A percentile compares a stretch with the other conserved stretches of the same genome.
Evolutionary conservation across 2,329 filamentous ascomycete genomes (phyloP).

Genomic region (Aspergillus japonicus): DNA sequence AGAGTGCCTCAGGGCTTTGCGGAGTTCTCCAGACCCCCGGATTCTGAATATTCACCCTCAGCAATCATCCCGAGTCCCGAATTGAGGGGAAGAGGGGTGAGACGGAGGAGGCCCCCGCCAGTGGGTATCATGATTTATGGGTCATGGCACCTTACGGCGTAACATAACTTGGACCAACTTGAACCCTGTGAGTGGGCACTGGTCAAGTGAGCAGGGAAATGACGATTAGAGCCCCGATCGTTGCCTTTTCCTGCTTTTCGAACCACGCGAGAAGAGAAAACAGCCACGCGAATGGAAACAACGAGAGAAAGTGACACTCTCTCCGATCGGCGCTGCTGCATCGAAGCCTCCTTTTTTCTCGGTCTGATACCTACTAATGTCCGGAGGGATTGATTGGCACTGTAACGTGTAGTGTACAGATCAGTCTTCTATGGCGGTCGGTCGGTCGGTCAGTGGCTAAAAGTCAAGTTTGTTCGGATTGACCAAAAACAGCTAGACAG

Average conservation of each 20-base stretch:
- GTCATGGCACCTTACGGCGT: not conserved
- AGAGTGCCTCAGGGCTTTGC: slow-evolving; percentile 6
- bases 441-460: too few relatives aligned
- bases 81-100: not conserved
- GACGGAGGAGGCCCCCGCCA: not conserved
- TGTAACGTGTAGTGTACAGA: not conserved
- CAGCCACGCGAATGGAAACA: slow-evolving; percentile 11
- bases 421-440: too few relatives aligned
- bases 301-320: not conserved
- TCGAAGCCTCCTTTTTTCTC: not conserved
- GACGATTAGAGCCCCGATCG: slow-evolving; percentile 9
- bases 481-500: not conserved
- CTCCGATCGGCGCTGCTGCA: slow-evolving; percentile 5
- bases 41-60: slow-evolving; percentile 13
- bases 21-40: slow-evolving; percentile 22
- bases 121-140: not conserved
- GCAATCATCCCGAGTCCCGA: too few relatives aligned
- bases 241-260: slow-evolving; percentile 5
- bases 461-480: not conserved
- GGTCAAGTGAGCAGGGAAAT: slow-evolving; percentile 9
- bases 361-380: not conserved
- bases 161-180: not conserved
- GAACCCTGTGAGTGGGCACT: not conserved
- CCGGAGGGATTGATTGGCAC: not conserved
- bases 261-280: slow-evolving; percentile 10